Conservation (phyloP, 176 grass and related monocot genomes). For the Juncus inflexus region DNA sequence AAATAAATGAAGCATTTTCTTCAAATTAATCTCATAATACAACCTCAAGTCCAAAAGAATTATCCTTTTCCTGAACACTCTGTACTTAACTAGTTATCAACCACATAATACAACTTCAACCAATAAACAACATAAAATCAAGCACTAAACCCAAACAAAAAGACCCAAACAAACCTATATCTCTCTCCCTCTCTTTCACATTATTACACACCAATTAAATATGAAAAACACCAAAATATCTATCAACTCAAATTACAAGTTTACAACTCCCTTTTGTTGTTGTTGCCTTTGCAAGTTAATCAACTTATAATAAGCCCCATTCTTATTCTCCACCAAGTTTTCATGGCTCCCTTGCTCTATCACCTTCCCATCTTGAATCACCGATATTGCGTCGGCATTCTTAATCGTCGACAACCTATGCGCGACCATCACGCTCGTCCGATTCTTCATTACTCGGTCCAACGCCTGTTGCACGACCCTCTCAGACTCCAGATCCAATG, state of each 20-base stretch:
- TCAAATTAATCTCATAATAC: no score
- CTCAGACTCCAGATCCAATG: conserved; percentile 85
- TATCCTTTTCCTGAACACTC: no score
- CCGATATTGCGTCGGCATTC: conserved; percentile 84
- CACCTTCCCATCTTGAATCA: conserved; percentile 86
- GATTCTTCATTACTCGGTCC: conserved; percentile 80
- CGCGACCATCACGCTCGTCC: conserved; percentile 84
- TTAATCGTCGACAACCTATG: conserved; percentile 87
- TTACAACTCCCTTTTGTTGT: conserved; percentile 20
- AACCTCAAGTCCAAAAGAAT: no score
- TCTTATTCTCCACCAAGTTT: conserved; percentile 56
- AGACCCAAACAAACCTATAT: conserved; percentile 15
- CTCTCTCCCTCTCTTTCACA: background rate
- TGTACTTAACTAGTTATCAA: no score
- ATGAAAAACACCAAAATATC: conserved; percentile 4
- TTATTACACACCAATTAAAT: conserved; percentile 4
- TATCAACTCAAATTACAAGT: conserved; percentile 6
- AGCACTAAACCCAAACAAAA: background rate
- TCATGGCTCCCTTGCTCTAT: conserved; percentile 75
- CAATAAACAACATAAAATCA: conserved; percentile 25
- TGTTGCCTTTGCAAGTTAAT: conserved; percentile 77
- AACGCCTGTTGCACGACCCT: conserved; percentile 85
- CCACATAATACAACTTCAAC: conserved; percentile 7
- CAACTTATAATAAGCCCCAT: conserved; percentile 76
- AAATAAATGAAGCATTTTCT: no score